Evolutionary conservation across 2,329 filamentous ascomycete genomes (phyloP).

Genomic region (Colletotrichum melonis): DNA sequence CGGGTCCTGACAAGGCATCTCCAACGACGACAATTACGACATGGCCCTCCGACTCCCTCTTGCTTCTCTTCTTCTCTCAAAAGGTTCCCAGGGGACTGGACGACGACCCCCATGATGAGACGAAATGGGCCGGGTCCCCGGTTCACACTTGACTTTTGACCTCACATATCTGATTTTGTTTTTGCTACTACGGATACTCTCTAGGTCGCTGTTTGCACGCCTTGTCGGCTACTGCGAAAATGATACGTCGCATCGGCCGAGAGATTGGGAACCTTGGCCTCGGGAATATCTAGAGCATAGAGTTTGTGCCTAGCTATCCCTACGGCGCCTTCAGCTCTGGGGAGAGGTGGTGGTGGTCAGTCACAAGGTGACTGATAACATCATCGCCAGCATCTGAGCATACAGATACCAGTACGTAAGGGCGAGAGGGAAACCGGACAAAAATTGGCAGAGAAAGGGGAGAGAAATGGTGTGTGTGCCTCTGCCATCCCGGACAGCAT

Average conservation of each 20-base stretch:
- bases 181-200: not conserved
- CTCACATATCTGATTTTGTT: too few relatives aligned
- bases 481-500: not conserved
- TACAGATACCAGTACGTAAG: not conserved
- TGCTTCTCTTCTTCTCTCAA: not conserved
- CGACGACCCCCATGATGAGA: conserved; percentile 22
- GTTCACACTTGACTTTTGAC: not conserved
- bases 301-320: conserved; percentile 16
- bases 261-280: not conserved
- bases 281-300: not conserved
- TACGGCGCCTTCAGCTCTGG: not conserved
- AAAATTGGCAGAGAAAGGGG: not conserved
- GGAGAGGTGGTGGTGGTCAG: not conserved
- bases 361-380: not conserved
- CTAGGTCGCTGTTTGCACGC: conserved; percentile 1
- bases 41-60: not conserved
- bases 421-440: too few relatives aligned
- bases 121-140: conserved; percentile 17
- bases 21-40: not conserved
- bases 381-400: not conserved
- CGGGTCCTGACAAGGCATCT: not conserved
- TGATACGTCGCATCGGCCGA: conserved; percentile 24
- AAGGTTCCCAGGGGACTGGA: conserved; percentile 6
- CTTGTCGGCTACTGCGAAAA: conserved; percentile 2
- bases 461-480: not conserved